phyloP scores from a whole-genome alignment of 1,284 basidiomycete genomes.

The Marasmius oreades region DNA sequence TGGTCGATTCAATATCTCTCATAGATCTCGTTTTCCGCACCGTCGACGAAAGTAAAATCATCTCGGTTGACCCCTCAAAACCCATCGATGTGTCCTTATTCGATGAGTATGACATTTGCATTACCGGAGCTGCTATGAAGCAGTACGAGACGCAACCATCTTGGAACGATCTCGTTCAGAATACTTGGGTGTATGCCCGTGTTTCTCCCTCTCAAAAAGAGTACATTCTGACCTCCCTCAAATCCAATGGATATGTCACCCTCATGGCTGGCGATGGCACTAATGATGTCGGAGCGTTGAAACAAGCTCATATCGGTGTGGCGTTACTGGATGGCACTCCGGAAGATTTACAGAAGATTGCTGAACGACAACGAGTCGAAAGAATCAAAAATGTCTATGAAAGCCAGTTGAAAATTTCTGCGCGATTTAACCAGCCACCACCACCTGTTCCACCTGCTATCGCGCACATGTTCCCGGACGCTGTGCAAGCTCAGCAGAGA shows the following conservation, averaged over 20 bases:
- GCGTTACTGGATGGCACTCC: conserved; percentile 88
- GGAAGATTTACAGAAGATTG: conserved; percentile 90
- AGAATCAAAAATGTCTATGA: conserved; percentile 95
- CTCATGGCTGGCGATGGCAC: conserved; percentile 98
- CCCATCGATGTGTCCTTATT: conserved; percentile 79
- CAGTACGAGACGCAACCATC: conserved; percentile 66
- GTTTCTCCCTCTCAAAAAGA: conserved; percentile 96
- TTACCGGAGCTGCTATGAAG: conserved; percentile 89
- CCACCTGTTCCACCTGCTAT: conserved; percentile 86
- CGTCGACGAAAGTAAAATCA: conserved; percentile 86
- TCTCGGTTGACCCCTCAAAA: conserved; percentile 74
- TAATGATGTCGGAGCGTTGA: conserved; percentile 94
- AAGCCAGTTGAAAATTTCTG: conserved; percentile 85
- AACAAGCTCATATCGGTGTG: conserved; percentile 94
- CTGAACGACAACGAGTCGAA: conserved; percentile 86
- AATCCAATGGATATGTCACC: conserved; percentile 84
- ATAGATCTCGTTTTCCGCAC: conserved; percentile 87
- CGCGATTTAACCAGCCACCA: conserved; percentile 86
- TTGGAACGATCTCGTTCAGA: conserved; percentile 81
- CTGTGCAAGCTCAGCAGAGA: conserved; percentile 84
- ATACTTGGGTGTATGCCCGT: conserved; percentile 96
- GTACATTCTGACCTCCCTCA: conserved; percentile 85
- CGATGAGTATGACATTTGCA: conserved; percentile 87
- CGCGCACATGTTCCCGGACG: conserved; percentile 81
- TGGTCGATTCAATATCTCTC: conserved; percentile 3